Conservation (phyloP, 1,139 yeast genomes). For the Trichomonascaceae sp. region DNA sequence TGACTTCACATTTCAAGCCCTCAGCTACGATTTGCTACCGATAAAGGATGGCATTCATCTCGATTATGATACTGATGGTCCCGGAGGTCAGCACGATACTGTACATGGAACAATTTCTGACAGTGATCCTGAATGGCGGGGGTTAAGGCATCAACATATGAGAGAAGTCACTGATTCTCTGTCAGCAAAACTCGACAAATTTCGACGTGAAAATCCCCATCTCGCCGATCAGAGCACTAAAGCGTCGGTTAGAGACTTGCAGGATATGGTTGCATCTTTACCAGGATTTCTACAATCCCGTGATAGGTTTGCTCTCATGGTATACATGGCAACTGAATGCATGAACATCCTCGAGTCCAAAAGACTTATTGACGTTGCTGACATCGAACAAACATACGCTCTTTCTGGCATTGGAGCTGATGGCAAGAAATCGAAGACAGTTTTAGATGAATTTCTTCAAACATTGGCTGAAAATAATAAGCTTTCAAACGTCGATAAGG, state of each 20-base stretch:
- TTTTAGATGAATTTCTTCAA: constrained; percentile 62
- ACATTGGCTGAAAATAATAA: constrained; percentile 47
- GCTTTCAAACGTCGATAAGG: constrained; percentile 55
- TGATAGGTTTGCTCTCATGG: constrained; percentile 35
- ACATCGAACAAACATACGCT: constrained; percentile 58
- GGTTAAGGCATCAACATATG: constrained; percentile 69
- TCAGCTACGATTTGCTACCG: constrained; percentile 68
- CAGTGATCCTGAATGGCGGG: constrained; percentile 69
- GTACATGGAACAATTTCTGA: constrained; percentile 50
- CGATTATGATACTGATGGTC: constrained; percentile 53
- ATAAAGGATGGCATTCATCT: constrained; percentile 47
- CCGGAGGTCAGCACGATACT: constrained; percentile 45
- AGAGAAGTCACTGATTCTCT: constrained; percentile 67
- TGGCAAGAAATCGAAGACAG: constrained; percentile 56
- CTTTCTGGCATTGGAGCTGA: constrained; percentile 61
- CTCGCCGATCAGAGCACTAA: constrained; percentile 29
- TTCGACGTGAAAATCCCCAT: constrained; percentile 64
- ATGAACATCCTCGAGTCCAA: constrained; percentile 32
- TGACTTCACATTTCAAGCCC: constrained; percentile 90
- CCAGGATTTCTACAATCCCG: constrained; percentile 37
- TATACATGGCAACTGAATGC: constrained; percentile 38
- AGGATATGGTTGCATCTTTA: constrained; percentile 37
- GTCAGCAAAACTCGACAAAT: constrained; percentile 55
- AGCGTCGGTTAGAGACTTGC: constrained; percentile 34
- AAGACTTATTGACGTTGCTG: constrained; percentile 30